phyloP scores from a whole-genome alignment of 441 rosid species.

The Corymbia calophylla region DNA sequence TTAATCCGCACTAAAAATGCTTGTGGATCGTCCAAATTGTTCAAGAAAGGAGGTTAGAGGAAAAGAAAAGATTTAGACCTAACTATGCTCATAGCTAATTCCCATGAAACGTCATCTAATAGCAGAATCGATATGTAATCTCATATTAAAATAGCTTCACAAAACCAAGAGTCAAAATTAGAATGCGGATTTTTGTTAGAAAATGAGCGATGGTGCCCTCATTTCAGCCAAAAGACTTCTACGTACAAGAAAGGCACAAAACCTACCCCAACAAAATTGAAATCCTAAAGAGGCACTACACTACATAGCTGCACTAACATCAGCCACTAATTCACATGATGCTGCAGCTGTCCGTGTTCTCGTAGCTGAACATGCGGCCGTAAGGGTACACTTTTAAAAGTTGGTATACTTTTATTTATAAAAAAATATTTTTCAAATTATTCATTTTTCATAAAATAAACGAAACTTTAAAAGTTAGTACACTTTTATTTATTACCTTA shows the following conservation, averaged over 20 bases:
- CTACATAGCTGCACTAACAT: not conserved
- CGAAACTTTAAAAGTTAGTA: too few relatives aligned
- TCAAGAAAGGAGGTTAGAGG: not conserved
- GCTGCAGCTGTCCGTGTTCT: constrained; percentile 73
- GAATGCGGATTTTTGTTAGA: not conserved
- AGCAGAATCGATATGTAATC: too few relatives aligned
- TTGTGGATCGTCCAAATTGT: not conserved
- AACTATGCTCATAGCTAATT: too few relatives aligned
- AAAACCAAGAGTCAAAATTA: not conserved
- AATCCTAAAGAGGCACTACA: not conserved
- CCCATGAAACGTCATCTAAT: not conserved
- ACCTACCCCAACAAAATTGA: not conserved
- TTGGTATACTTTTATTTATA: too few relatives aligned
- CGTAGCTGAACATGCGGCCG: too few relatives aligned
- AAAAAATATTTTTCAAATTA: too few relatives aligned
- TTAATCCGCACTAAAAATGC: not conserved
- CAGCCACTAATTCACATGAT: constrained; percentile 38
- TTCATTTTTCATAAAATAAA: too few relatives aligned
- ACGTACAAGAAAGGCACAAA: not conserved
- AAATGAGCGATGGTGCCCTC: not conserved
- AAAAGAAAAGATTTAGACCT: too few relatives aligned
- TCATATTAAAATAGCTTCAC: too few relatives aligned
- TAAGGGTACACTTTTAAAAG: constrained; percentile 16
- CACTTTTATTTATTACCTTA: too few relatives aligned
- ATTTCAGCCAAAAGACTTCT: not conserved